Evolutionary conservation across 495 filamentous ascomycete species (phyloP), one percentile per base, ranked within the genome.

Genomic region (Talaromyces wortmannii): DNA sequence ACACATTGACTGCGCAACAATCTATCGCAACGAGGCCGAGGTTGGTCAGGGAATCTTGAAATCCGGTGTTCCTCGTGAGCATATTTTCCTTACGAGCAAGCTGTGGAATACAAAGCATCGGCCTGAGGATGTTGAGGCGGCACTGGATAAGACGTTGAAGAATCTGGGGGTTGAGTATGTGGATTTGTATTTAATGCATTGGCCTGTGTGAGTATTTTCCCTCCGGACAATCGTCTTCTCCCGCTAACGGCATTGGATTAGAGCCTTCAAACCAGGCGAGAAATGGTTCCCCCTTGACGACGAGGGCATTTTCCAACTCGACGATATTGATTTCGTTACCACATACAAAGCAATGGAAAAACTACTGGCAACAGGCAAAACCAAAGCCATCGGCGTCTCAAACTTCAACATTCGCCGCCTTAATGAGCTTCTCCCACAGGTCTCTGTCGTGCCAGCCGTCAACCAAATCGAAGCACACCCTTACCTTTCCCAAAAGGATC

Each of bases 381-480:
- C 86, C 15, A 80, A 81, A 52, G 85, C 82, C 43, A 91, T 96
- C 60, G 91, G 91, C 13, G 86, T 95, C 15, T 89, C 84, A 59
- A 96, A 95, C 62, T 92, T 83, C 69, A 73, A 86, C 2, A 68
- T 78, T 7, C 65, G 77, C 42, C 78, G 91, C 58, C 73, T 91
- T 36, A 77, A 89, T 60, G 75, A 82, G 4, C 78, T 87, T 30
- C 71, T 94, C 7, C 69, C 80, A 54, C 87, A 79, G 0, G 84
- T 85, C 6, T 81, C 73, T 52, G 67, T 83, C 40, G 67, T 73
- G 29, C 90, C 90, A 0, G 86, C 78, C 18, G 79, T 87, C 57
- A 95, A 95, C 72, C 89, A 95, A 73, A 88, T 95, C 60, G 90
- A 96, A 67, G 91, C 83, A 58, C 87, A 94, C 64, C 85, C 89